phyloP scores from a whole-genome alignment of 768 basidiomycete genomes.

The Auricularia sp. region DNA sequence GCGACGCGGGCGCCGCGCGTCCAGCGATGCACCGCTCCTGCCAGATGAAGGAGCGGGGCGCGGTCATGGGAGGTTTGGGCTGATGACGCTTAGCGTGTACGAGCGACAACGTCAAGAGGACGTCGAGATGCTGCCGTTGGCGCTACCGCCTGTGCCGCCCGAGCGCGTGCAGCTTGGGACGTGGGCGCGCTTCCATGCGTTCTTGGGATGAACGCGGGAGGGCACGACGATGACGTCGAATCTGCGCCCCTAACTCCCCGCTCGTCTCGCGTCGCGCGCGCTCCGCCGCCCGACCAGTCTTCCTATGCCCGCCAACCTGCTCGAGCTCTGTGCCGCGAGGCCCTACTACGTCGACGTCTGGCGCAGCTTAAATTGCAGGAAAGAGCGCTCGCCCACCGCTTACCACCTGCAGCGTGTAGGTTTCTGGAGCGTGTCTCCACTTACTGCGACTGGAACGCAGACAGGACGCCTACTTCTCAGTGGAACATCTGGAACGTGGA shows the following conservation, averaged over 20 bases:
- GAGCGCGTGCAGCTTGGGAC: neutral
- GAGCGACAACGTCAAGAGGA: neutral
- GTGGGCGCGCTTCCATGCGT: neutral
- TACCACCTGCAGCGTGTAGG: too few relatives aligned
- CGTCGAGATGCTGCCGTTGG: neutral
- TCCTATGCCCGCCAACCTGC: neutral
- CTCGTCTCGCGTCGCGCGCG: neutral
- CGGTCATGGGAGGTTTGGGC: neutral
- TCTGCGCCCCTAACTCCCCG: neutral
- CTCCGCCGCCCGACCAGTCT: neutral
- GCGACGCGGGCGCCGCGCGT: neutral
- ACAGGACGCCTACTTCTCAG: too few relatives aligned
- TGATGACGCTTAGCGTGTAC: neutral
- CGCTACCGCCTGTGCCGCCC: neutral
- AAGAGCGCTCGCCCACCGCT: too few relatives aligned
- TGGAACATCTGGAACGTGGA: too few relatives aligned
- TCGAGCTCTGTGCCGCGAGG: too few relatives aligned
- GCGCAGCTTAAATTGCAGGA: too few relatives aligned
- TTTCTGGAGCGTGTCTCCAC: too few relatives aligned
- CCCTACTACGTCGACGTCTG: too few relatives aligned
- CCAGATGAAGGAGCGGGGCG: neutral
- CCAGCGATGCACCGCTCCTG: neutral
- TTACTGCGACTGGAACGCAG: too few relatives aligned
- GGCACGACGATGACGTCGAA: neutral
- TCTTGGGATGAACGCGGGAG: neutral